Percentiles rank a stretch among this genome's conserved stretches.
phyloP scores from a whole-genome alignment of 805 yeast species.

The Wickerhamiella musiphila region DNA sequence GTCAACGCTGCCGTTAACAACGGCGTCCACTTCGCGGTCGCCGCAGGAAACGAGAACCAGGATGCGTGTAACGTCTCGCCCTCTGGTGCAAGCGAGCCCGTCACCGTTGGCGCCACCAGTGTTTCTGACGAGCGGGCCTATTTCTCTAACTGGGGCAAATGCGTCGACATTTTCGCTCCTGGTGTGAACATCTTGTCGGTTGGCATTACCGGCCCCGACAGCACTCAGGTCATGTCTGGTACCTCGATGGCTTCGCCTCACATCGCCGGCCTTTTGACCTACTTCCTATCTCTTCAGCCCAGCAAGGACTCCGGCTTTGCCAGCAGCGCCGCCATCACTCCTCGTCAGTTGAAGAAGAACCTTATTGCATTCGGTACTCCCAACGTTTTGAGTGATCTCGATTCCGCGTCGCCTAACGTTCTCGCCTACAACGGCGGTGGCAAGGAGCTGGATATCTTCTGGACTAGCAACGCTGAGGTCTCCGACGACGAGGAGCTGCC shows the following conservation, averaged over 20 bases:
- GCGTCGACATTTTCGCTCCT: slow-evolving; percentile 95
- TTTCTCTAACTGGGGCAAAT: slow-evolving; percentile 87
- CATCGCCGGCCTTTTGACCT: slow-evolving; percentile 78
- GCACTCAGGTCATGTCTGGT: slow-evolving; percentile 39
- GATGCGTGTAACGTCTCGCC: slow-evolving; percentile 91
- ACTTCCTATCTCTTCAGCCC: slow-evolving; percentile 77
- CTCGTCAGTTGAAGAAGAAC: slow-evolving; percentile 35
- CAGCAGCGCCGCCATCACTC: slow-evolving; percentile 29
- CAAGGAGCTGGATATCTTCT: slow-evolving; percentile 33
- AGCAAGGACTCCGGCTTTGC: slow-evolving; percentile 33
- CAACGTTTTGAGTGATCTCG: slow-evolving; percentile 30
- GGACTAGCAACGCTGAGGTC: slow-evolving; percentile 17
- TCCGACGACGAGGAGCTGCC: slow-evolving; percentile 2
- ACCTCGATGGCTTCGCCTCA: slow-evolving; percentile 99
- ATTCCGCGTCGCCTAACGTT: slow-evolving; percentile 36
- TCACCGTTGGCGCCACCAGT: slow-evolving; percentile 92
- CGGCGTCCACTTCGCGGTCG: slow-evolving; percentile 85
- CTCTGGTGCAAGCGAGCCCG: slow-evolving; percentile 41
- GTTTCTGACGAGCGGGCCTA: slow-evolving; percentile 79
- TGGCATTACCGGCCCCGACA: slow-evolving; percentile 17
- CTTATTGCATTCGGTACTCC: slow-evolving; percentile 35
- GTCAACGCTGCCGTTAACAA: slow-evolving; percentile 78
- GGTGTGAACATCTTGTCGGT: slow-evolving; percentile 72
- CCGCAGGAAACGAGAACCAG: slow-evolving; percentile 88
- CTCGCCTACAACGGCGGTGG: slow-evolving; percentile 49